Evolutionary conservation across 1,139 yeast species (phyloP).

Genomic region (Spencermartinsiella ligniputridi): DNA sequence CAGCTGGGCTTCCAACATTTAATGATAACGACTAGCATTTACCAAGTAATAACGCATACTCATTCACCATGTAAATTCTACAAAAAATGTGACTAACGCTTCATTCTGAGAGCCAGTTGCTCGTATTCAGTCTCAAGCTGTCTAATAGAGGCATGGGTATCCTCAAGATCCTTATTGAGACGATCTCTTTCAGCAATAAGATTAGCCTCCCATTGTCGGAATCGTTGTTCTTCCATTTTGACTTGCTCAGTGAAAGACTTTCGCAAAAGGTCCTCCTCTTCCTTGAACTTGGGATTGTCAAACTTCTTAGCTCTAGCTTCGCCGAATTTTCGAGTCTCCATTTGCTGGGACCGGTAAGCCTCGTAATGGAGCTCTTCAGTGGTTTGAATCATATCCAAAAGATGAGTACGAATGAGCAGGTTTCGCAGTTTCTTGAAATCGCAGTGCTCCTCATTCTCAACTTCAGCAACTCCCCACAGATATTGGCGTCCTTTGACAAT

Average conservation of each 20-base stretch:
- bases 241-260: slow-evolving; percentile 97
- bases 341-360: slow-evolving; percentile 75
- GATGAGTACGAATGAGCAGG: slow-evolving; percentile 81
- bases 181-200: slow-evolving; percentile 92
- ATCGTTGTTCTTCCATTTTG: slow-evolving; percentile 92
- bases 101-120: slow-evolving; percentile 20
- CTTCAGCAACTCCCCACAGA: slow-evolving; percentile 97
- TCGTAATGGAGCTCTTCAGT: slow-evolving; percentile 95
- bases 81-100: slow-evolving; percentile 19
- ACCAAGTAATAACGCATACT: too few species aligned
- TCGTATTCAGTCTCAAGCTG: slow-evolving; percentile 34
- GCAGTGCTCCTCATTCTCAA: slow-evolving; percentile 92
- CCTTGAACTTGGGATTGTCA: slow-evolving; percentile 89
- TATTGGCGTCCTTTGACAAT: slow-evolving; percentile 87
- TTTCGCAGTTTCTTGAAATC: slow-evolving; percentile 91
- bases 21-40: too few species aligned
- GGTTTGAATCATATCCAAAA: slow-evolving; percentile 81
- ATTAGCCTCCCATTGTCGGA: slow-evolving; percentile 97
- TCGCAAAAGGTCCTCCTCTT: slow-evolving; percentile 92
- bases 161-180: slow-evolving; percentile 88
- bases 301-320: slow-evolving; percentile 40
- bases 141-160: slow-evolving; percentile 53
- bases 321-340: slow-evolving; percentile 56
- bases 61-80: too few species aligned
- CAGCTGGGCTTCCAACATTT: too few species aligned